Conservation (phyloP, 148 eudicot species). For the Tetragonia tetragonoides region DNA sequence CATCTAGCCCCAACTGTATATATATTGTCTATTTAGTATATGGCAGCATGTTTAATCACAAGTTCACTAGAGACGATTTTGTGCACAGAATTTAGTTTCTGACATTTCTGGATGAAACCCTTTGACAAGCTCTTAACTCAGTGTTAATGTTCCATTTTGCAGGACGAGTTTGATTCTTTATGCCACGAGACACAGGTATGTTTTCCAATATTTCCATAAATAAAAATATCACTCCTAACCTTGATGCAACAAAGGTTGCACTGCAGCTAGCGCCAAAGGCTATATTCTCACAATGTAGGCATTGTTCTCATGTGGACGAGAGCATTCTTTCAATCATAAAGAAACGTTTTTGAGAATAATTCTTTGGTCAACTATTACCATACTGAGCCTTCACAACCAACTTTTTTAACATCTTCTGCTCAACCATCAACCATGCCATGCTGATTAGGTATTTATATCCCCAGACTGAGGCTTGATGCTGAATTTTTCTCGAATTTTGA, state of each 20-base stretch:
- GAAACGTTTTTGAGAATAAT: neutral
- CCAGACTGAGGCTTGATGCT: too few relatives aligned
- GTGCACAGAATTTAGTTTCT: neutral
- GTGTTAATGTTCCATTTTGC: slow-evolving; percentile 26
- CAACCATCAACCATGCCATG: too few relatives aligned
- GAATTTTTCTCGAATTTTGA: too few relatives aligned
- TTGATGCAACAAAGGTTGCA: neutral
- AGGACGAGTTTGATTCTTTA: slow-evolving; percentile 56
- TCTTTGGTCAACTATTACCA: neutral
- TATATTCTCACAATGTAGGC: neutral
- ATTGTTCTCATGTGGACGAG: neutral
- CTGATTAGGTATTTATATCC: too few relatives aligned
- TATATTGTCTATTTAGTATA: neutral
- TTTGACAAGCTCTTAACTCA: neutral
- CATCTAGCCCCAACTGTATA: neutral
- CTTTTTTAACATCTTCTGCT: too few relatives aligned
- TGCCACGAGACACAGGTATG: slow-evolving; percentile 64
- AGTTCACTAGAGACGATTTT: neutral
- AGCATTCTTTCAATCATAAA: neutral
- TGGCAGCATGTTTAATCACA: neutral
- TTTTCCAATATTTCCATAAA: slow-evolving; percentile 6
- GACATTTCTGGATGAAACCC: neutral
- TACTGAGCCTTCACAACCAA: neutral
- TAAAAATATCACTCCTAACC: slow-evolving; percentile 1
- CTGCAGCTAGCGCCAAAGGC: neutral